Base-by-base conservation (phyloP, 208 protist genomes). In the Acanthamoeba lenticulata region DNA sequence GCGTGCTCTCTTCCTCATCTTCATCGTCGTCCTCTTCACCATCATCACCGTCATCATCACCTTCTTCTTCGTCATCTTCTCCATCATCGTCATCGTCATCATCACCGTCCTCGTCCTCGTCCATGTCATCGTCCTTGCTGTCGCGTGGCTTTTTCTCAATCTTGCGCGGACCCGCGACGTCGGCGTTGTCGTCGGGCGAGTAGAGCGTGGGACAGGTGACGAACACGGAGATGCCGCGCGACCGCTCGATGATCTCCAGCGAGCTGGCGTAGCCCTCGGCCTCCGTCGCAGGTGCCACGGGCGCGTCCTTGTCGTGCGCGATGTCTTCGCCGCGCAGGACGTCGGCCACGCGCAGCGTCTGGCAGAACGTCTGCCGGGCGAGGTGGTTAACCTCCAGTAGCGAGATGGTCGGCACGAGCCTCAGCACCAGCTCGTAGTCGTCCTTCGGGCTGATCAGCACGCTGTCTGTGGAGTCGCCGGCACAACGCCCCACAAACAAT, bases 201-300 rank as follows among this genome's bases (percentile, higher is more conserved):
- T 65, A 52, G 34, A 89, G 38, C 7, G 11, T 52, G 45, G 49
- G 49, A 24, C 81, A 62, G 21, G 81, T 89, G 44, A 52, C 47
- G 60, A 62, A 89, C 29, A 65, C 81, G 5, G 42, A 52, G 13
- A 65, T 38, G n/a, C 47, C 47, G 29, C 42, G 40, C 27, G 81
- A 52, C 47, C 60, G 55, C 81, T 89, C 81, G 13, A 81, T 81
- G 40, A 81, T 47, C 69, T 81, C 69, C 69, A 81, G 69, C 40
- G 69, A 81, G 38, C 69, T 81, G 34, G 17, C 38, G 21, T 45
- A 81, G 5, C 32, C 67, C 67, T 77, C 67, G 4, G 67, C 67
- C 7, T 69, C 60, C 29, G 60, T 32, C 29, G 55, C 55, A 15
- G 24, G 15, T 24, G 69, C 55, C 55, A 15, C 15, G 34, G 29